A percentile compares a stretch with the other conserved stretches of the same genome.
Evolutionary conservation across 2,329 filamentous ascomycete genomes (phyloP).

Genomic region (Claviceps humidiphila): DNA sequence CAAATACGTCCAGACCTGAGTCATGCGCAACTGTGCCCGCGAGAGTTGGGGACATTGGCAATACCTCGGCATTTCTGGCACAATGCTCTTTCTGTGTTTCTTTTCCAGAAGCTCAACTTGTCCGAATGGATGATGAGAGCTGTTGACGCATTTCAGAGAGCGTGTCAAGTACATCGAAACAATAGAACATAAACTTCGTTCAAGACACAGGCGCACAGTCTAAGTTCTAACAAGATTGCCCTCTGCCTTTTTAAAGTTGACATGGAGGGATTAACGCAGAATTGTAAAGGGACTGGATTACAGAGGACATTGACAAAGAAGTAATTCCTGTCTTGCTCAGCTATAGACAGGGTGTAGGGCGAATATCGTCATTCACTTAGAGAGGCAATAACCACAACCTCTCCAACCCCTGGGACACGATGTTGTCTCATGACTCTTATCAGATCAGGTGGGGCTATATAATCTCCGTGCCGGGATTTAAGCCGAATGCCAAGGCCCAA

Average conservation of each 20-base stretch:
- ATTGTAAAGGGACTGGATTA: no score
- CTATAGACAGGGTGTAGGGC: no score
- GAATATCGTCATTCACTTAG: no score
- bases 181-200: no score
- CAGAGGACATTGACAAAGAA: no score
- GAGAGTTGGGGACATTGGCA: neutral
- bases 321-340: no score
- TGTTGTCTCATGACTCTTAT: neutral
- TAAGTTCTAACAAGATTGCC: no score
- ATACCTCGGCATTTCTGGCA: constrained; percentile 1
- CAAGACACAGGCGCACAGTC: no score
- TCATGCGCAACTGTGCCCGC: neutral
- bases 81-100: neutral
- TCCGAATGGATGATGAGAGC: neutral
- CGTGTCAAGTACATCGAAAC: neutral
- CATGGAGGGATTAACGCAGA: no score
- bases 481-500: neutral
- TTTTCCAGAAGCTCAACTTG: neutral
- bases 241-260: no score
- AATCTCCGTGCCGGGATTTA: neutral
- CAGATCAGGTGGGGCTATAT: neutral
- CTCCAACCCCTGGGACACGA: neutral
- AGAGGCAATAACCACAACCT: neutral
- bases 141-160: no score
- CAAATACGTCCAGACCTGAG: neutral